These are phyloP conservation scores for Tulasnella sp. DNA, from an alignment of 768 basidiomycete genomes.

Conservation along the genomic window DNA sequence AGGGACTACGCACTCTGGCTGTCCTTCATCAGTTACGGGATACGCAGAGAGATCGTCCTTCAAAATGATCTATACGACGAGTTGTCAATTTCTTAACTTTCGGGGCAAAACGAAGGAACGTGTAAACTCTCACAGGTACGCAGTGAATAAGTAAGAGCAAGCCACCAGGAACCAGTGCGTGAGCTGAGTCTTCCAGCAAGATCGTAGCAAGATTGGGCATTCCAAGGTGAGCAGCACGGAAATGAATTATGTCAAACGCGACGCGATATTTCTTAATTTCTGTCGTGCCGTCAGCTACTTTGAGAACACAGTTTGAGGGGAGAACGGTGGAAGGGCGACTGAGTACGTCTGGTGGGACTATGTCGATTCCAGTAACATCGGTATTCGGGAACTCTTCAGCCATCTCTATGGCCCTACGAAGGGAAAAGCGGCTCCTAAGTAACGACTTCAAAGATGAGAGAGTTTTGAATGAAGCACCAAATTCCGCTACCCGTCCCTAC, in stretches of 20 bases:
- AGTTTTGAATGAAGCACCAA: background rate
- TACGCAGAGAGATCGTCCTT: background rate
- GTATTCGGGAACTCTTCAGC: conserved; percentile 26
- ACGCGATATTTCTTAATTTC: conserved; percentile 20
- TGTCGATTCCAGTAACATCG: conserved; percentile 28
- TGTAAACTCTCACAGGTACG: background rate
- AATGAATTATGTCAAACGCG: conserved; percentile 26
- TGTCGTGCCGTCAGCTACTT: conserved; percentile 18
- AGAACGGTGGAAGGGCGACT: background rate
- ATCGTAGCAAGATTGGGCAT: background rate
- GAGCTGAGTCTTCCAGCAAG: background rate
- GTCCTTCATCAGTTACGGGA: background rate
- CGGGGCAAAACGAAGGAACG: background rate
- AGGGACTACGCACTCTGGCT: background rate
- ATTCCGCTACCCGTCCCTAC: conserved; percentile 21
- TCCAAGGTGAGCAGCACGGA: conserved; percentile 18
- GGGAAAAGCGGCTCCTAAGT: background rate
- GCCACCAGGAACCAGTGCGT: background rate
- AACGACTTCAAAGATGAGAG: background rate
- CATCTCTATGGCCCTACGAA: conserved; percentile 26
- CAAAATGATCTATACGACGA: background rate
- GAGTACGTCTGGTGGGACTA: conserved; percentile 17
- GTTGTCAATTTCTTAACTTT: background rate
- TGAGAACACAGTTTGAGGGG: conserved; percentile 9
- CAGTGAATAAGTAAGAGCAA: background rate